These are phyloP conservation scores for Heterobasidion irregulare DNA, from an alignment of 1,284 basidiomycete species.

Conservation along the genomic window DNA sequence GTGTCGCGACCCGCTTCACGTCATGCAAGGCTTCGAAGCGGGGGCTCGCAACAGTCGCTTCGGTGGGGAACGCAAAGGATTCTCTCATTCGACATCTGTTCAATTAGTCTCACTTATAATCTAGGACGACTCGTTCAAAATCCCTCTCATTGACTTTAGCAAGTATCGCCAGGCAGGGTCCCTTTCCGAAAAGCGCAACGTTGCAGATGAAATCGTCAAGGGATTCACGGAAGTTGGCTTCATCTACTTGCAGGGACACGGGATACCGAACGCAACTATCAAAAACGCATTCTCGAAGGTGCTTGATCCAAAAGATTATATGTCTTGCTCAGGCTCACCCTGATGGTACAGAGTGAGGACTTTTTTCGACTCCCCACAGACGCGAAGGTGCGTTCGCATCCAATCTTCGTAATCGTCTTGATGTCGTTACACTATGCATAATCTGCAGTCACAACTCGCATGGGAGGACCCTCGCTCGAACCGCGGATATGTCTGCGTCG, in stretches of 20 bases:
- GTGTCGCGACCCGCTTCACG: neutral
- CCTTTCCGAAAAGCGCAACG: conserved; percentile 45
- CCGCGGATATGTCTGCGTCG: conserved; percentile 73
- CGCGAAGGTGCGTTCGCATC: conserved; percentile 39
- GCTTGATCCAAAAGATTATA: neutral
- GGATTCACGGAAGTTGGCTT: conserved; percentile 77
- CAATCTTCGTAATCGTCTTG: neutral
- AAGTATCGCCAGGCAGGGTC: conserved; percentile 49
- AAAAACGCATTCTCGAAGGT: conserved; percentile 58
- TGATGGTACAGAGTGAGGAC: conserved; percentile 44
- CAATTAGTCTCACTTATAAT: neutral
- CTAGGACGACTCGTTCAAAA: conserved; percentile 20
- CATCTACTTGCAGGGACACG: conserved; percentile 65
- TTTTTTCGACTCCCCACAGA: conserved; percentile 66
- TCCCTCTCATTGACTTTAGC: conserved; percentile 75
- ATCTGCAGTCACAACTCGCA: conserved; percentile 44
- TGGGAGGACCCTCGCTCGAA: conserved; percentile 82
- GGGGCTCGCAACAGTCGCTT: neutral
- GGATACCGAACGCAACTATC: conserved; percentile 46
- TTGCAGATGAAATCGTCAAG: conserved; percentile 62
- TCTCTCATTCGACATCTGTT: neutral
- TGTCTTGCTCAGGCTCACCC: neutral
- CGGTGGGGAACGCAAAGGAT: neutral
- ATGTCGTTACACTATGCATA: conserved; percentile 4
- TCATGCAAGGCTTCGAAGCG: neutral